Base-by-base conservation (phyloP, 805 yeast genomes). In the Candida arabinofermentans region DNA sequence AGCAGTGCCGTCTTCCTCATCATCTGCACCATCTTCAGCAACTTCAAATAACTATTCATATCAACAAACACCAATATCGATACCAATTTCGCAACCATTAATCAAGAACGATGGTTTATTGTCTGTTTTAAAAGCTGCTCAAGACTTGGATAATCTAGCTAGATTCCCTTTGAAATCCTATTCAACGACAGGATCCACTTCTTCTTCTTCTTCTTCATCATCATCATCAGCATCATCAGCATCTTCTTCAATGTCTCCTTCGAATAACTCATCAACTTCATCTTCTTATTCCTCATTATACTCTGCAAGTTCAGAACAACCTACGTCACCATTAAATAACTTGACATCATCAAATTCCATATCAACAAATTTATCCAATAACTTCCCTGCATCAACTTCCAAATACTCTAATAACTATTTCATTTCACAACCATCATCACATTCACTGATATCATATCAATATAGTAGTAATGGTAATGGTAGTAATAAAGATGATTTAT, bases 121-220 rank as follows among this genome's bases (percentile, higher is more conserved):
- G 13, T 54, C 60, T 2, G 60, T 55, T 14, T 42, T 55, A 21
- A 47, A 45, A 31, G 60, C 60, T 8, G 60, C 60, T 19, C 54
- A 55, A 36, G 47, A 51, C 32, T 34, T 51, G 24, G 55, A 51
- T 36, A 36, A 40, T 22, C 22, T 14, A 6, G 22, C 36, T 13
- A 22, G 8, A 14, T 14, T n/a, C 4, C 22, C 18, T 14, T 8
- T 30, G 3, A 22, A 8, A 10, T 14, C 17, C 9, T 17, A 21
- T 8, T 21, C 16, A 14, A 21, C 22, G 13, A 10, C 37, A 13
- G 39, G 13, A 21, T 36, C 39, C 18, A 7, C 33, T 6, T 8
- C 19, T 5, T 26, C 32, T 26, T 26, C 32, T 6, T 36, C 31
- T 9, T 22, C 39, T 8, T n/a, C 32, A 22, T 33, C 24, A 7